Evolutionary conservation across 2,329 filamentous ascomycete genomes (phyloP).

Genomic region (Apiospora marii): DNA sequence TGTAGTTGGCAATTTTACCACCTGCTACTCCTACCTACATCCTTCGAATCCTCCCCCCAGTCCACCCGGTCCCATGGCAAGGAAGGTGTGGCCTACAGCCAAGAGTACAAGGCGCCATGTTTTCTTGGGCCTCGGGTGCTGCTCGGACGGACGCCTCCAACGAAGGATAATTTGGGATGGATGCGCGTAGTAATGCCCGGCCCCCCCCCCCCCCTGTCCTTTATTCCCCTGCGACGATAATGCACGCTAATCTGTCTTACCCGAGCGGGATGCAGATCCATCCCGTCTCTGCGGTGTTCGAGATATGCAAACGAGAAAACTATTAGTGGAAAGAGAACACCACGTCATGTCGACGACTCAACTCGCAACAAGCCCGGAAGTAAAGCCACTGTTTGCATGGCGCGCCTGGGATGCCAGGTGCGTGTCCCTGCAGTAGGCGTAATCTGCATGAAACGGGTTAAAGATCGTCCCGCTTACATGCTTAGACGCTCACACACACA

Average conservation of each 20-base stretch:
- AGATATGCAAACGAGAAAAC: neutral
- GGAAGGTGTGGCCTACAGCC: neutral
- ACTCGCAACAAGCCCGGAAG: neutral
- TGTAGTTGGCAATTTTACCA: neutral
- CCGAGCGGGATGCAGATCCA: conserved; percentile 13
- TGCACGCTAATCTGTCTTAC: neutral
- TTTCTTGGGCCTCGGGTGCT: neutral
- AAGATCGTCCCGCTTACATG: conserved; percentile 11
- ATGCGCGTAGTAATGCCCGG: neutral
- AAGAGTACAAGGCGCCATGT: neutral
- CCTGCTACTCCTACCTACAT: neutral
- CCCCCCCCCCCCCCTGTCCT: neutral
- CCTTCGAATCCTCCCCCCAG: neutral
- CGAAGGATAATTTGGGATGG: neutral
- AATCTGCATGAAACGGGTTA: neutral
- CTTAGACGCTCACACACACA: neutral
- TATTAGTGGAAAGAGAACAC: neutral
- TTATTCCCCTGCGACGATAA: neutral
- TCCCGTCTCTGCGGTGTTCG: neutral
- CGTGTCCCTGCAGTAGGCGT: neutral
- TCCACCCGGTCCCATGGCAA: neutral
- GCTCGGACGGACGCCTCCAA: neutral
- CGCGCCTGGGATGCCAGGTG: neutral
- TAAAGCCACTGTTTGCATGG: neutral
- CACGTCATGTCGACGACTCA: neutral